Conservation (phyloP, 176 grass and related monocot genomes). For the Oryza australiensis region DNA sequence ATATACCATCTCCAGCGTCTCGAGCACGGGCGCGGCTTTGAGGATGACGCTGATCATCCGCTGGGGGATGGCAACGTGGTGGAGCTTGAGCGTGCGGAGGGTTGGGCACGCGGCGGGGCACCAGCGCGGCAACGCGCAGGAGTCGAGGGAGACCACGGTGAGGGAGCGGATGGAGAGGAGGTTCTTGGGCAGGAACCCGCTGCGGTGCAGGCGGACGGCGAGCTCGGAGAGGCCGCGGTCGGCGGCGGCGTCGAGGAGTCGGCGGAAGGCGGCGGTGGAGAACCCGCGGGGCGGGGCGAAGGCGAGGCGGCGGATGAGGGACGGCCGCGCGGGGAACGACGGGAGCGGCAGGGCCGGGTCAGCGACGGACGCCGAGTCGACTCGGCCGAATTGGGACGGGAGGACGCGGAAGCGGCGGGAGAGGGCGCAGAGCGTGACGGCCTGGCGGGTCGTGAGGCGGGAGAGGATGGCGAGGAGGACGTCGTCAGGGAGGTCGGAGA, state of each 20-base stretch:
- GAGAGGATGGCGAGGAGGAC: constrained; percentile 41
- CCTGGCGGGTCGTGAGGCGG: constrained; percentile 43
- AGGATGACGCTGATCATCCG: constrained; percentile 13
- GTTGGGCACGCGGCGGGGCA: not conserved
- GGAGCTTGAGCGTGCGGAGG: constrained; percentile 47
- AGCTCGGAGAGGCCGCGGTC: constrained; percentile 40
- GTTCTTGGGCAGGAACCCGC: constrained; percentile 13
- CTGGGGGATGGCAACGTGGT: constrained; percentile 36
- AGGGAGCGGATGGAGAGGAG: constrained; percentile 33
- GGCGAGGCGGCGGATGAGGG: constrained; percentile 41
- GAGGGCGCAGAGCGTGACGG: constrained; percentile 29
- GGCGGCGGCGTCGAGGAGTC: constrained; percentile 29
- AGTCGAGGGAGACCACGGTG: constrained; percentile 27
- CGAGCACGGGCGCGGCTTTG: constrained; percentile 23
- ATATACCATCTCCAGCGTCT: constrained; percentile 40
- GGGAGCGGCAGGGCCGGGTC: not conserved
- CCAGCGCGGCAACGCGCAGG: constrained; percentile 32
- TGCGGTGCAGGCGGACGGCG: constrained; percentile 21
- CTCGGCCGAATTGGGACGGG: not conserved
- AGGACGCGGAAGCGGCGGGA: constrained; percentile 44
- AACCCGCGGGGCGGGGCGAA: not conserved
- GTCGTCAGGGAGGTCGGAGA: constrained; percentile 40
- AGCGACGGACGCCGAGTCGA: constrained; percentile 35
- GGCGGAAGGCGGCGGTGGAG: constrained; percentile 18
- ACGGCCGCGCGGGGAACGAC: not conserved